These are phyloP conservation scores for Solanum hybrid DNA, from an alignment of 305 asterid genomes.

Conservation along the genomic window DNA sequence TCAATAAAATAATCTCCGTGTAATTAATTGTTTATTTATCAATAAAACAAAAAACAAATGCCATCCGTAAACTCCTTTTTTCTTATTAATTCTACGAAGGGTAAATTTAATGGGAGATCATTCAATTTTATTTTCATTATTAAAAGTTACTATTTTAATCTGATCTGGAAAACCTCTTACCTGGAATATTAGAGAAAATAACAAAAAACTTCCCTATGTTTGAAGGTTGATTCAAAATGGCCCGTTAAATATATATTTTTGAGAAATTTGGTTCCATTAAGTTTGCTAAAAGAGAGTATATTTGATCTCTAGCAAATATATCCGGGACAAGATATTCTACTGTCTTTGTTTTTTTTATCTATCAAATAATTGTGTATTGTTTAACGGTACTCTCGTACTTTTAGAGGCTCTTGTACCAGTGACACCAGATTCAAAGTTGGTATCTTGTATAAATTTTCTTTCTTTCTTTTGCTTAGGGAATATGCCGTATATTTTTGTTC, in stretches of 20 bases:
- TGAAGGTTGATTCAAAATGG: not conserved
- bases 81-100: not conserved
- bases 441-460: not conserved
- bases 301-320: not conserved
- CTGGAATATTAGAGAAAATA: not conserved
- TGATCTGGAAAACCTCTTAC: not conserved
- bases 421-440: not conserved
- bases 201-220: not conserved
- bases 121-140: not conserved
- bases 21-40: too few relatives aligned
- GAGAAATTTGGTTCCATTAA: not conserved
- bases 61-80: not conserved
- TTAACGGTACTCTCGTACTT: not conserved
- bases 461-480: not conserved
- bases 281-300: not conserved
- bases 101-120: not conserved
- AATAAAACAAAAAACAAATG: not conserved
- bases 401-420: not conserved
- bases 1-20: not conserved
- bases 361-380: not conserved
- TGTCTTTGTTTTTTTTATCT: not conserved
- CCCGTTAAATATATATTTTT: not conserved
- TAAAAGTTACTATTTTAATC: not conserved
- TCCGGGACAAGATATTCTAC: not conserved
- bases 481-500: not conserved